Evolutionary conservation across 2,329 filamentous ascomycete species (phyloP), one percentile per base, ranked within the genome.

Genomic region (Phaeosphaeria sp.): DNA sequence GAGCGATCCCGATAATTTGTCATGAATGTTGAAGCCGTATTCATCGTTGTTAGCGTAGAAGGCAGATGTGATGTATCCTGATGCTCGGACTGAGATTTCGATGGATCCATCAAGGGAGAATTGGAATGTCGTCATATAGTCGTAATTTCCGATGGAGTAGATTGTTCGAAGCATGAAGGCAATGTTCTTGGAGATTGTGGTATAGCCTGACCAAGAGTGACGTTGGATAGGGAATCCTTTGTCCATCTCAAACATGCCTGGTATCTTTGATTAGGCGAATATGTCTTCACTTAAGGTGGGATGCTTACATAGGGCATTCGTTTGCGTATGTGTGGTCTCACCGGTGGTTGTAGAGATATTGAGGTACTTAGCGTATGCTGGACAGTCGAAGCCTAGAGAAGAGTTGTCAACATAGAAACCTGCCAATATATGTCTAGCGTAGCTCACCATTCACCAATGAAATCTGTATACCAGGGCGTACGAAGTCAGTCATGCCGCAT

Each of bases 301-400:
- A 11, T 36, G 13, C 30, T 36, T n/a, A 39, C 85, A 88, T 46
- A 87, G 75, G 0, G 73, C 75, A 68, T 84, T 81, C 23, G 85
- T 73, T 58, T 81, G 85, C 0, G 80, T 82, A 0, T 78, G 75
- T 0, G 78, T 81, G 2, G 72, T 79, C 56, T 82, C 80, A 1
- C 66, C 69, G 6, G 78, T 76, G 54, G 80, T 82, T 58, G 81
- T 82, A 3, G 76, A 75, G 0, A 73, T 75, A 68, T 84, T 81
- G 22, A 85, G 72, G 59, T 81, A 85, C 0, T 80, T 82, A 0
- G 83, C 75, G 49, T 83, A 80, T 0, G 77, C 57, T 0, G 84
- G 84, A 59, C 83, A 86, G 65, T 86, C 83, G 51, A 80, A 84
- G 1, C 82, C 0, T 41, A 30, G 3, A 83, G 74, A 0, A 84